phyloP scores from a whole-genome alignment of 2,329 filamentous ascomycete species.

The Fusarium hostae region DNA sequence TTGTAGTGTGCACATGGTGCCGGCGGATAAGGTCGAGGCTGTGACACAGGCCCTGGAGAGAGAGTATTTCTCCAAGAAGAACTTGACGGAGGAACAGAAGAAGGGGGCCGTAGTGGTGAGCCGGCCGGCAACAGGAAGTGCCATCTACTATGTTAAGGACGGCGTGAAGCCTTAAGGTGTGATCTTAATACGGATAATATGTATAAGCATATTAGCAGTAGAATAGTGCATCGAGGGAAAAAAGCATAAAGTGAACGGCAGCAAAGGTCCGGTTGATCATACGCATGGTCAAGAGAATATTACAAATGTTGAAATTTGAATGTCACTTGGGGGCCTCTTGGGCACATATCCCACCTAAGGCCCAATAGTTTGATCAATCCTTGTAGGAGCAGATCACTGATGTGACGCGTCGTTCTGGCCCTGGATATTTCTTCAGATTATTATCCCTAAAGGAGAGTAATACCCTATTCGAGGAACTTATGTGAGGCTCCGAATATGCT shows the following conservation, averaged over 20 bases:
- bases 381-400: constrained; percentile 5
- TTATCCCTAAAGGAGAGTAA: background rate
- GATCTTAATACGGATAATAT: background rate
- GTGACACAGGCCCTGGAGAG: constrained; percentile 82
- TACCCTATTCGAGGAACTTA: constrained; percentile 1
- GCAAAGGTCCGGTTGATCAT: constrained; percentile 9
- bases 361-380: constrained; percentile 11
- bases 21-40: constrained; percentile 80
- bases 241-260: constrained; percentile 8
- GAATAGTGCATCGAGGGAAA: constrained; percentile 4
- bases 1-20: constrained; percentile 92
- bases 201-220: constrained; percentile 4
- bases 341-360: constrained; percentile 18
- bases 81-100: constrained; percentile 75
- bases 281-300: constrained; percentile 12
- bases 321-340: background rate
- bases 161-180: constrained; percentile 31
- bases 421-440: background rate
- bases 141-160: constrained; percentile 58
- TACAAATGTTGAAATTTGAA: background rate
- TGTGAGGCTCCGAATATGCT: constrained; percentile 19
- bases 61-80: constrained; percentile 82
- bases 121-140: constrained; percentile 81
- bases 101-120: constrained; percentile 87
- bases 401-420: constrained; percentile 3